phyloP scores from a whole-genome alignment of 768 basidiomycete genomes.

The Lepiota brunneoincarnata region DNA sequence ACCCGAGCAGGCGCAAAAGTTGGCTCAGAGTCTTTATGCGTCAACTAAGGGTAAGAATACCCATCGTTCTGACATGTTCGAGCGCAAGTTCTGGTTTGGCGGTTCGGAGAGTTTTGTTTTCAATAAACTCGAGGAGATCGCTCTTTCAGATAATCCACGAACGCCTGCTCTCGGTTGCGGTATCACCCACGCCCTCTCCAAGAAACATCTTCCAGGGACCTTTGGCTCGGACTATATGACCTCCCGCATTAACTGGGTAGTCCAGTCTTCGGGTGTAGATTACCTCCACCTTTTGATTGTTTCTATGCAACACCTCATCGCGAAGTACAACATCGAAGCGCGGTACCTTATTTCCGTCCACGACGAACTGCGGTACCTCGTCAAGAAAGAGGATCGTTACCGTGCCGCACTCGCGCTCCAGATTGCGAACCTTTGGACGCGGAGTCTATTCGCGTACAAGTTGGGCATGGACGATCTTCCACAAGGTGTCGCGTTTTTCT shows the following conservation, averaged over 20 bases:
- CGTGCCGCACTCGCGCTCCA: conserved; percentile 92
- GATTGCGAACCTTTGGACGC: conserved; percentile 94
- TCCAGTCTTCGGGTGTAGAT: conserved; percentile 97
- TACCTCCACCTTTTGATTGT: conserved; percentile 97
- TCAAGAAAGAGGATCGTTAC: conserved; percentile 84
- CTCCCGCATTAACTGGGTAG: conserved; percentile 98
- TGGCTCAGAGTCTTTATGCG: conserved; percentile 83
- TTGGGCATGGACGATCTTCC: conserved; percentile 97
- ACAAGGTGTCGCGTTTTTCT: conserved; percentile 95
- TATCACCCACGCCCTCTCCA: conserved; percentile 90
- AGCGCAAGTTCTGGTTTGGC: conserved; percentile 91
- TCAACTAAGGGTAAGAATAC: conserved; percentile 94
- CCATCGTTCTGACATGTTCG: conserved; percentile 69
- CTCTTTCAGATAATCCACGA: conserved; percentile 78
- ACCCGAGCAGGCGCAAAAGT: conserved; percentile 71
- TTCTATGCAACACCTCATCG: conserved; percentile 86
- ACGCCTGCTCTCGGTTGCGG: conserved; percentile 95
- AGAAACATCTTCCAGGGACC: conserved; percentile 76
- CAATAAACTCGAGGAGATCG: conserved; percentile 97
- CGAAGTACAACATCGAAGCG: conserved; percentile 79
- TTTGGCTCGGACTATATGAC: conserved; percentile 91
- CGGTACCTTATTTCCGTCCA: conserved; percentile 96
- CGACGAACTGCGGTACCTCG: conserved; percentile 94
- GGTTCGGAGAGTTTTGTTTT: conserved; percentile 96
- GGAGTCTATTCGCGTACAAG: conserved; percentile 84